Evolutionary conservation across 2,329 filamentous ascomycete genomes (phyloP).

Genomic region (Fusarium sp.): DNA sequence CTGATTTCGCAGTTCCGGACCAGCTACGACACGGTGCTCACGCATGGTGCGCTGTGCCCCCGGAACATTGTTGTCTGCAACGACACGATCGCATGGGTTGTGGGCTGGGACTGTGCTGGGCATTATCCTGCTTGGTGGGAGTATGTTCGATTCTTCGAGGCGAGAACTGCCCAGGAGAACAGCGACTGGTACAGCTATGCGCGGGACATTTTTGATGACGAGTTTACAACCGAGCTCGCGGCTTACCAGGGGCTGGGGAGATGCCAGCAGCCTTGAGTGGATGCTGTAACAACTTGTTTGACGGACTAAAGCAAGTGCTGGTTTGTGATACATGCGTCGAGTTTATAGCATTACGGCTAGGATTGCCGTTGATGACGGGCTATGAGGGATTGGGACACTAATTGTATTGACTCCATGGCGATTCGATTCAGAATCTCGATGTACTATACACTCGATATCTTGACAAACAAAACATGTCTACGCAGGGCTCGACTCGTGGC

Average conservation of each 20-base stretch:
- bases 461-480: constrained; percentile 27
- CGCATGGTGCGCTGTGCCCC: constrained; percentile 43
- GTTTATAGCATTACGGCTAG: neutral
- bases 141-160: constrained; percentile 49
- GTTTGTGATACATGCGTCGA: neutral
- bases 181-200: constrained; percentile 48
- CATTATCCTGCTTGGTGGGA: constrained; percentile 50
- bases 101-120: constrained; percentile 47
- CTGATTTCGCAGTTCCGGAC: constrained; percentile 31
- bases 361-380: neutral
- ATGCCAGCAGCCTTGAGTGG: constrained; percentile 40
- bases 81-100: constrained; percentile 36
- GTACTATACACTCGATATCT: constrained; percentile 36
- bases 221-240: constrained; percentile 41
- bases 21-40: constrained; percentile 31
- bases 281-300: neutral
- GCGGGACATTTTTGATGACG: constrained; percentile 40
- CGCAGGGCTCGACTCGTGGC: neutral
- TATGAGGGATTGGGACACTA: neutral
- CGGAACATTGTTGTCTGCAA: constrained; percentile 45
- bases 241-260: constrained; percentile 46
- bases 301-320: neutral
- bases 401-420: constrained; percentile 16
- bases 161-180: constrained; percentile 39
- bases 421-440: constrained; percentile 23